Evolutionary conservation across 352 stramenopile genomes (phyloP), one percentile per base, ranked within the genome.

Genomic region (Phytophthora pisi): DNA sequence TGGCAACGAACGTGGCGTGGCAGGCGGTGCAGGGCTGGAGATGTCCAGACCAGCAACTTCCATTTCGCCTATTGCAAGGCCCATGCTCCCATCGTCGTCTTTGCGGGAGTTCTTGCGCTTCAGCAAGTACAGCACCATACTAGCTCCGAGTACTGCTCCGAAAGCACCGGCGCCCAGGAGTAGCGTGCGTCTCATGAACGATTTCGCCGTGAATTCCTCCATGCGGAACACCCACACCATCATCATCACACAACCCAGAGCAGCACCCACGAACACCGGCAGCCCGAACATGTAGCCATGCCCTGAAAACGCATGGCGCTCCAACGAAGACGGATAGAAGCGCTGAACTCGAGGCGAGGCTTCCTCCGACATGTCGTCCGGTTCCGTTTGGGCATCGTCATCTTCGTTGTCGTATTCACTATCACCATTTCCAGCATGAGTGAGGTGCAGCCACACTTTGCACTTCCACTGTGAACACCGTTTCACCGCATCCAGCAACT

Each of bases 371-470:
- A 65, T 10, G 57, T 77, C 63, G 16, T 82, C 61, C 11, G 69
- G 62, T 28, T 83, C 76, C 3, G 77, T 79, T 55, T 66, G 64
- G 4, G 53, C 70, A 36, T 75, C 68, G 26, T 80, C 66, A 10
- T 77, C 75, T 7, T 78, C 54, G 20, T 45, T 49, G 18, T 79
- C 54, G 26, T 68, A 63, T 16, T 20, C 43, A 64, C 26, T 52
- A 11, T n/a, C 57, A 23, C 40, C 38, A 42, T 20, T 57, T 30
- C 13, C 55, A 71, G 63, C 28, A 61, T 67, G 40, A 2, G 81
- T 89, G 42, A 68, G 36, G 52, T 90, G 81, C 36, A 90, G 46
- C 75, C 70, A 88, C 15, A 90, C 49, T 15, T 77, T 78, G 54
- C 68, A 80, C 49, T 82, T 81, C 78, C 77, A 90, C 52, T 50